Evolutionary conservation across 2,329 filamentous ascomycete genomes (phyloP).

Genomic region (Cryphonectria naterciae): DNA sequence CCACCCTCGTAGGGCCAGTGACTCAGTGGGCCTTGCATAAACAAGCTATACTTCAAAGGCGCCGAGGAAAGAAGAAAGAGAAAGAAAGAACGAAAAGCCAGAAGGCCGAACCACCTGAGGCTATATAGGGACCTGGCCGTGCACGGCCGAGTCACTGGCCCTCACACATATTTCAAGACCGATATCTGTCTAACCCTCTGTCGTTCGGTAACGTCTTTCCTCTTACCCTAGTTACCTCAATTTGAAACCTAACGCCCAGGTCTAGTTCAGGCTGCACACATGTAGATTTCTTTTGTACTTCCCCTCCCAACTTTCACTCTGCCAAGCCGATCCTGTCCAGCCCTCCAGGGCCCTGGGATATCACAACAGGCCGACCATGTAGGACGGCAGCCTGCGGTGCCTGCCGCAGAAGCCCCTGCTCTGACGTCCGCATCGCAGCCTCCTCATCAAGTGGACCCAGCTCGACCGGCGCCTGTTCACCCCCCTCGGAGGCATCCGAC

Average conservation of each 20-base stretch:
- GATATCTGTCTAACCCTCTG: no score
- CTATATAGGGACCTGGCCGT: no score
- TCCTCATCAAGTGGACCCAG: neutral
- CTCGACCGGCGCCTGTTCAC: neutral
- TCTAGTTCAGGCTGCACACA: neutral
- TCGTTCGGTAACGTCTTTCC: no score
- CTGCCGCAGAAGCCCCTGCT: neutral
- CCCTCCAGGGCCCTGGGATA: neutral
- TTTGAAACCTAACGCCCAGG: neutral
- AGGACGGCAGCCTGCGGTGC: neutral
- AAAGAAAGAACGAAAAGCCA: no score
- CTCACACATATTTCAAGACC: no score
- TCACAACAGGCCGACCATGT: neutral
- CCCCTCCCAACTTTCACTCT: neutral
- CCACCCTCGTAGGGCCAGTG: no score
- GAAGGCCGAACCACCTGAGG: no score
- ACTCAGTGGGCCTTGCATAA: no score
- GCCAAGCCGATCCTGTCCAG: neutral
- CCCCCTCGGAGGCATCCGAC: neutral
- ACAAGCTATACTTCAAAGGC: no score
- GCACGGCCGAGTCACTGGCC: no score
- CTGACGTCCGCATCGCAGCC: neutral
- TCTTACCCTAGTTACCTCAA: neutral
- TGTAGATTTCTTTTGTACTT: neutral
- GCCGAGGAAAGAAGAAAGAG: no score